Evolutionary conservation across 768 basidiomycete genomes (phyloP), one percentile per base, ranked within the genome.

Genomic region (Psilocybe tampanensis): DNA sequence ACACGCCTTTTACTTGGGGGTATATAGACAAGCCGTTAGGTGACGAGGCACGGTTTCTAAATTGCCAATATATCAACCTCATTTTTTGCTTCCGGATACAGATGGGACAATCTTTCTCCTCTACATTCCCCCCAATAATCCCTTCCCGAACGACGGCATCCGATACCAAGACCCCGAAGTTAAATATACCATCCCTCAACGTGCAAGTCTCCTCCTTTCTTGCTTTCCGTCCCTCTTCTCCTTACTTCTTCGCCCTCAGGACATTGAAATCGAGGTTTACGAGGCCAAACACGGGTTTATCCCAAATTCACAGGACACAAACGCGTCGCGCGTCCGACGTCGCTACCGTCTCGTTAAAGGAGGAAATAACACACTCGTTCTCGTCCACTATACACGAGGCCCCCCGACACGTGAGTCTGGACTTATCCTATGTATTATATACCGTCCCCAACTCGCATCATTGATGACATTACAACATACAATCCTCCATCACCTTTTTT

Each of bases 21-120:
- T 93, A 84, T 63, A 82, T 94, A 33, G 92, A 94, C 78, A 89
- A 88, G 61, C 90, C 91, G 29, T 63, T 72, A 63, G 91, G 91
- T 90, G 13, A 45, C 44, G 32, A 51, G 22, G 13, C 19, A 12
- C 43, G 17, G 32, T 33, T n/a, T 24, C 36, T 23, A 21, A 22
- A 24, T 52, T 29, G 32, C 8, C 12, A 29, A 19, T 21, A 13
- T 17, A 26, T 32, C 29, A 17, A 29, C 44, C 33, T 47, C 26
- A 22, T 8, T 29, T 21, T 45, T 34, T 34, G 19, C 44, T 47
- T 56, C 60, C 48, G 18, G 9, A 23, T 47, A 23, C 18, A 86
- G 64, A 72, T 86, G 26, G 75, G 80, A 57, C 66, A 23, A 55
- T 68, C 7, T 58, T 65, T 33, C 79, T 93, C n/a, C 70, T 93